These are phyloP conservation scores for Mucor plumbeus DNA, from an alignment of 371 early-diverging fungal genomes.

Conservation along the genomic window DNA sequence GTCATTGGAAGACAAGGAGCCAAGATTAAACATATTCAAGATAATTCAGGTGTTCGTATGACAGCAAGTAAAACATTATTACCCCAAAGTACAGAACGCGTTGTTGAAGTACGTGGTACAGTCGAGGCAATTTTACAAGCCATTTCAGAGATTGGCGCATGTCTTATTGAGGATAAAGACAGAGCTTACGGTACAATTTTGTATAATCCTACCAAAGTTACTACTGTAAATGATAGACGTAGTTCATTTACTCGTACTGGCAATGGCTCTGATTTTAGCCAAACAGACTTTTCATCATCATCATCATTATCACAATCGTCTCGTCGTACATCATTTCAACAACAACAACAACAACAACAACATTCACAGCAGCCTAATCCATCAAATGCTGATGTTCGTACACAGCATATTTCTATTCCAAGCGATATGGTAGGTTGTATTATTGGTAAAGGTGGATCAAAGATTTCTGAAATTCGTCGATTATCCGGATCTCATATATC, in stretches of 20 bases:
- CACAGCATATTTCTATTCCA: constrained; percentile 89
- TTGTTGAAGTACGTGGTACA: constrained; percentile 82
- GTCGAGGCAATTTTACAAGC: constrained; percentile 76
- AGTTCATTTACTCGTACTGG: constrained; percentile 65
- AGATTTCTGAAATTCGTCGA: constrained; percentile 91
- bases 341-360: constrained; percentile 14
- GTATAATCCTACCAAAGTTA: constrained; percentile 49
- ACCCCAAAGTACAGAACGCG: constrained; percentile 88
- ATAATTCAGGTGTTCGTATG: constrained; percentile 80
- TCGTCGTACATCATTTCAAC: constrained; percentile 7
- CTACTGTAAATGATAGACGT: constrained; percentile 21
- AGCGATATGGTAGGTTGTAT: constrained; percentile 94
- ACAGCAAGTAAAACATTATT: constrained; percentile 86
- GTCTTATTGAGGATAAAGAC: constrained; percentile 56
- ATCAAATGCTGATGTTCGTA: constrained; percentile 42
- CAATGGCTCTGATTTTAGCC: constrained; percentile 49
- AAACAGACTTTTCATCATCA: constrained; percentile 10
- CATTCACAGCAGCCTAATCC: neutral
- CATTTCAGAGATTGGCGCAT: constrained; percentile 68
- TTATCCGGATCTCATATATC: constrained; percentile 87
- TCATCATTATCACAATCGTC: constrained; percentile 12
- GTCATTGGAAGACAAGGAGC: constrained; percentile 87
- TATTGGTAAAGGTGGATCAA: constrained; percentile 91
- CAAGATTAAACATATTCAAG: constrained; percentile 90
- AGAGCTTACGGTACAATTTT: constrained; percentile 54